Conservation (phyloP, 140 eudicot genomes). For the Stevia rebaudiana region DNA sequence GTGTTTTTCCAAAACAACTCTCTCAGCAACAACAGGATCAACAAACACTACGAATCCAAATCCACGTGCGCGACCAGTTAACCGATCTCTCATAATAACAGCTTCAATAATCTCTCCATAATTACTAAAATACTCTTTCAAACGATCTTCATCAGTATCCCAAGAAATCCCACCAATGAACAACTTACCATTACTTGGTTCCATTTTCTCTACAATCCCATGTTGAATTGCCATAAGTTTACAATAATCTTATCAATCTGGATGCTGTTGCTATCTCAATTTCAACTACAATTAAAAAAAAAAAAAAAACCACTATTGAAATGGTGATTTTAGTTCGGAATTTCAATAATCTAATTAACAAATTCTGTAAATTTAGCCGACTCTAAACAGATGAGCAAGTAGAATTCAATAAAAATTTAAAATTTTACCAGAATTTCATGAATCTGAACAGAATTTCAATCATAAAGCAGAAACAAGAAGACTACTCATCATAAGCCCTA, state of each 20-base stretch:
- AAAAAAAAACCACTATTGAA: background rate
- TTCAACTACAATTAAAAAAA: conserved; percentile 18
- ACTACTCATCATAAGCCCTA: conserved; percentile 22
- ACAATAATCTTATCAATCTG: conserved; percentile 17
- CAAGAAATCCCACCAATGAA: conserved; percentile 91
- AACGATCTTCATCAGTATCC: conserved; percentile 85
- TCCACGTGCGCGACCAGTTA: conserved; percentile 93
- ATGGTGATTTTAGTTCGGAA: background rate
- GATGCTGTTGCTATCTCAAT: conserved; percentile 11
- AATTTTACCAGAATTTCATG: background rate
- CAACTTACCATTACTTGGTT: conserved; percentile 63
- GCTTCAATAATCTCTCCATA: conserved; percentile 75
- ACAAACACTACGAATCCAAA: conserved; percentile 89
- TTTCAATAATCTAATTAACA: background rate
- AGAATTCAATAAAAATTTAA: background rate
- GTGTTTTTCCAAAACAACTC: conserved; percentile 79
- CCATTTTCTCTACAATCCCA: conserved; percentile 54
- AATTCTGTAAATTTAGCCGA: background rate
- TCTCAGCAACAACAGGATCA: conserved; percentile 70
- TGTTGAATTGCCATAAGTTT: conserved; percentile 27
- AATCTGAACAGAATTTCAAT: conserved; percentile 20
- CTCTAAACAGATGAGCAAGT: background rate
- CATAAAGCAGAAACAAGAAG: background rate
- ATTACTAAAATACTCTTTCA: conserved; percentile 60
- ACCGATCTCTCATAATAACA: conserved; percentile 83